Conservation (phyloP, 176 grass and related monocot species). For the Cenchrus americanus region DNA sequence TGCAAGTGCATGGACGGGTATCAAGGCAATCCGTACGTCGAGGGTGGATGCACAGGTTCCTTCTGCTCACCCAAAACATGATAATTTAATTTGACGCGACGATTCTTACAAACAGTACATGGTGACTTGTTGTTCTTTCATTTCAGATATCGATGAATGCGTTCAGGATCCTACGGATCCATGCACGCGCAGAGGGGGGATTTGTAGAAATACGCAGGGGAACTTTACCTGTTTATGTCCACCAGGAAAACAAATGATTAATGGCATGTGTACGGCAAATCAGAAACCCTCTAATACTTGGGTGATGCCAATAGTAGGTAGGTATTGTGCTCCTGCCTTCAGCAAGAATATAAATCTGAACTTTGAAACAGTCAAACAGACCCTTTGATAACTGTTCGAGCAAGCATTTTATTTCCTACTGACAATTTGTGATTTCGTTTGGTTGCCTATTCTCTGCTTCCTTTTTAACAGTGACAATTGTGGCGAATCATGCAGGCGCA, state of each 20-base stretch:
- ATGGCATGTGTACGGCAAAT: background rate
- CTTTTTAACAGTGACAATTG: background rate
- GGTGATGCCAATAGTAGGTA: background rate
- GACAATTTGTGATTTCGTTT: background rate
- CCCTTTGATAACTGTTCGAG: too few species aligned
- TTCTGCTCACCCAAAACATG: too few species aligned
- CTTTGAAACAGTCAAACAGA: background rate
- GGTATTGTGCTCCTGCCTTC: background rate
- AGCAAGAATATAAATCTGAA: background rate
- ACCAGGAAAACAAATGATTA: background rate
- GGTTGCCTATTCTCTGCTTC: background rate
- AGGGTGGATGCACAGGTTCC: conserved; percentile 18
- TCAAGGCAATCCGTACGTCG: conserved; percentile 17
- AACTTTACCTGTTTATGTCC: background rate
- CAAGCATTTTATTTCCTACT: too few species aligned
- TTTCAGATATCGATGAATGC: conserved; percentile 43
- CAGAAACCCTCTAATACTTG: background rate
- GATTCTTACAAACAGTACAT: too few species aligned
- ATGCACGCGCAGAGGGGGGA: background rate
- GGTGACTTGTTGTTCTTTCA: too few species aligned
- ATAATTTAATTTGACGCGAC: too few species aligned
- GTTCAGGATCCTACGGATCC: background rate
- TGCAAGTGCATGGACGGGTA: conserved; percentile 10
- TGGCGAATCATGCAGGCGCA: background rate
- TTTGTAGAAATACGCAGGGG: conserved; percentile 16